Evolutionary conservation across 148 eudicot genomes (phyloP), one percentile per base, ranked within the genome.

Genomic region (Silene conica): DNA sequence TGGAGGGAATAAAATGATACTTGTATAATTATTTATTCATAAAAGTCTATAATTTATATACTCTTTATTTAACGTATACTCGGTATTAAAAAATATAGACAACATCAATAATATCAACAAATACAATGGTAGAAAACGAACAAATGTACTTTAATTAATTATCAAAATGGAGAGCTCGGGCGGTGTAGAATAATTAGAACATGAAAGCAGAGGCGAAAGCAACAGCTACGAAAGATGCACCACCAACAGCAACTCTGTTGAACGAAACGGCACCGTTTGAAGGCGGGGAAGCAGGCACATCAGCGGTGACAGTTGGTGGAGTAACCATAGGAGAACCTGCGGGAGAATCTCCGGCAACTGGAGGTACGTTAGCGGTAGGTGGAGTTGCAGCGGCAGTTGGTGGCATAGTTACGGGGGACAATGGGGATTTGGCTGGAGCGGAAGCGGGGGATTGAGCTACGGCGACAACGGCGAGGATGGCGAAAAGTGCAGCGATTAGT

Each of bases 401-500:
- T 0, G 82, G 73, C 1, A 76, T n/a, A 0, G 79, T 26, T 22
- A 57, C 77, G 52, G 77, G 68, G 5, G 80, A 73, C 12, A 80
- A 78, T 11, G 86, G 84, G 0, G 85, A 66, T 0, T 43, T 43
- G 3, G 76, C 75, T 2, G 88, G 91, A 13, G 91, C 63, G 22
- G 86, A 64, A 0, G 41, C 26, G 1, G 91, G 91, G 11, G 84
- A 73, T 76, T 87, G 91, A 21, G 91, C 84, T 4, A 87, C 9
- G 12, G 83, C 86, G 3, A 86, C 72, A 46, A 82, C 82, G 15
- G 76, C 89, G 6, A 86, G 52, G 72, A 83, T 26, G 25, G 84
- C 79, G 60, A 82, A 72, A 22, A 85, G 5, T 8, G 81, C 15
- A 0, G 73, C 79, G 55, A 76, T 21, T 22, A 85, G 34, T 16